Base-by-base conservation (phyloP, 306 rosid genomes). In the Acacia crassicarpa region DNA sequence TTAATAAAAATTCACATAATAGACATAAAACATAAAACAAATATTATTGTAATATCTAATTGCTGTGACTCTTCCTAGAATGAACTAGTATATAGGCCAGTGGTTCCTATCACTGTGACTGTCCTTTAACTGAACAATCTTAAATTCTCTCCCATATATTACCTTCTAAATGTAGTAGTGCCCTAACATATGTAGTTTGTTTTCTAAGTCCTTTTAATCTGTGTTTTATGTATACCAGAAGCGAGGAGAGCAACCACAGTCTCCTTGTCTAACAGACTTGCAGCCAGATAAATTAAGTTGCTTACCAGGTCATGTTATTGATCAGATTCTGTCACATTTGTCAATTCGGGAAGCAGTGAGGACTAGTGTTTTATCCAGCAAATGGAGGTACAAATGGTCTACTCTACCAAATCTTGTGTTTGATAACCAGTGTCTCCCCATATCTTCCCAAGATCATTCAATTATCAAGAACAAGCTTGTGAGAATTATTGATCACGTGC, bases 341-440 rank as follows among this genome's bases (percentile, higher is more conserved):
- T 72, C 92, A 2, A 80, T 91, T 53, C 83, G 59, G 85, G 89
- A 89, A 48, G 95, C 94, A 0, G 87, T 86, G 76, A 83, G 81
- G 81, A 93, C 93, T 25, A 88, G 97, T 73, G 45, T 91, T 75
- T 84, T 93, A 76, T 91, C 93, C 2, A 83, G 89, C 65, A 90
- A 87, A 58, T 93, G 96, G 97, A 90, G 91, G 84, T 90, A 84
- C 87, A 93, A 73, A 81, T 89, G 88, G 86, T 81, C 94, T 3
- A 74, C 75, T 2, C 69, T 89, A 40, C 89, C 90, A 3, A 66
- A 75, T 76, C 89, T 93, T 59, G 92, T 86, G 87, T 91, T 93
- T n/a, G 94, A 90, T 77, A 76, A 59, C 35, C 80, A 83, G 25
- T 89, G 84, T 41, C 9, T 76, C 72, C 30, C 85, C 4, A 70